Conservation (phyloP, 306 rosid species). For the Vachellia collinsii region DNA sequence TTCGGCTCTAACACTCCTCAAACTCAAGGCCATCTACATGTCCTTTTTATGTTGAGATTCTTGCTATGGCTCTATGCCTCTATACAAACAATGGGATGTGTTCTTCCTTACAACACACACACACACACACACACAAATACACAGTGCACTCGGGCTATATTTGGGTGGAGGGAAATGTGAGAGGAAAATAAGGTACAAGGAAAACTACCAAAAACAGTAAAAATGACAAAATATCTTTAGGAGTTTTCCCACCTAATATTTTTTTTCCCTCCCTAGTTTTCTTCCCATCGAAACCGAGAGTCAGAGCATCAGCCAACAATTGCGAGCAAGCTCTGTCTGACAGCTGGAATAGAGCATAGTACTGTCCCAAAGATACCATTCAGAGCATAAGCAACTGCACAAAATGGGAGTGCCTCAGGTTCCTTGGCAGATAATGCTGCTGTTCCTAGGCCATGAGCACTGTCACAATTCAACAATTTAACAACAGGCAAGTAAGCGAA, state of each 20-base stretch:
- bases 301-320: conserved; percentile 59
- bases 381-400: conserved; percentile 91
- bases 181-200: no score
- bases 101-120: neutral
- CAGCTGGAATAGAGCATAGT: conserved; percentile 80
- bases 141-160: no score
- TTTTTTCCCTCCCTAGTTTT: no score
- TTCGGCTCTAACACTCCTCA: neutral
- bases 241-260: no score
- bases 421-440: conserved; percentile 96
- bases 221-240: no score
- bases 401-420: conserved; percentile 98
- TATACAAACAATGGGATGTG: neutral
- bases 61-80: neutral
- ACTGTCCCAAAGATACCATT: conserved; percentile 92
- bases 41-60: neutral
- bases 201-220: no score
- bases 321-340: conserved; percentile 79
- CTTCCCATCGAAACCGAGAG: no score
- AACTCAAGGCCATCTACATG: neutral
- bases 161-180: no score
- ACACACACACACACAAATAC: no score
- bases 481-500: neutral
- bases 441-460: conserved; percentile 97
- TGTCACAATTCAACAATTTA: conserved; percentile 39